Percentiles rank a stretch among this genome's conserved stretches.
These are phyloP conservation scores for Neurospora terricola DNA, from an alignment of 495 filamentous ascomycete species.

Conservation along the genomic window DNA sequence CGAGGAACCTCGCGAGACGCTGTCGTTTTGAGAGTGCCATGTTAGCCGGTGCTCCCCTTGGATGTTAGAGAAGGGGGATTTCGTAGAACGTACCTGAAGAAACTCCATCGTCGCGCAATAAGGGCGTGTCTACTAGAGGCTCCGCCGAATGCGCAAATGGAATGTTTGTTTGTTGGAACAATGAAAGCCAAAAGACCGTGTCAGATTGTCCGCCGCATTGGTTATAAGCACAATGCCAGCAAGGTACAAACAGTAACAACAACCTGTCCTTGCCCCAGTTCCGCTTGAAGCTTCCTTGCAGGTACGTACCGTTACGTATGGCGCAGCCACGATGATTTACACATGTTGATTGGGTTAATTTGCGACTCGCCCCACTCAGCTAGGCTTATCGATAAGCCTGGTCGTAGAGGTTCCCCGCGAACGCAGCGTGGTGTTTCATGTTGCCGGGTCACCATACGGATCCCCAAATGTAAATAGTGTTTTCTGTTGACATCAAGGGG, in stretches of 20 bases:
- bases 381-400: neutral
- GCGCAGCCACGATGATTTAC: neutral
- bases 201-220: neutral
- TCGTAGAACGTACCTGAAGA: slow-evolving; percentile 34
- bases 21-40: slow-evolving; percentile 24
- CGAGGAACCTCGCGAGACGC: slow-evolving; percentile 79
- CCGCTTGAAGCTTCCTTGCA: neutral
- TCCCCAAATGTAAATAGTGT: neutral
- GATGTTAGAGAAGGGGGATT: neutral
- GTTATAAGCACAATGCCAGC: neutral
- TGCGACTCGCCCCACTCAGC: neutral
- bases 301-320: neutral
- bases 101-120: slow-evolving; percentile 33
- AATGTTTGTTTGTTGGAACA: slow-evolving; percentile 9
- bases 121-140: slow-evolving; percentile 9
- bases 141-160: slow-evolving; percentile 3
- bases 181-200: neutral
- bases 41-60: neutral
- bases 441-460: neutral
- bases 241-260: slow-evolving; percentile 1
- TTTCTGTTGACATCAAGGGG: neutral
- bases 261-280: neutral
- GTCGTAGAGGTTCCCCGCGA: neutral
- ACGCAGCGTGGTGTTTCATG: neutral
- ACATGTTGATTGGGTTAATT: neutral